A percentile compares a stretch with the other conserved stretches of the same genome.
Conservation (phyloP, 192 early-diverging fungal genomes). For the Podila verticillata region DNA sequence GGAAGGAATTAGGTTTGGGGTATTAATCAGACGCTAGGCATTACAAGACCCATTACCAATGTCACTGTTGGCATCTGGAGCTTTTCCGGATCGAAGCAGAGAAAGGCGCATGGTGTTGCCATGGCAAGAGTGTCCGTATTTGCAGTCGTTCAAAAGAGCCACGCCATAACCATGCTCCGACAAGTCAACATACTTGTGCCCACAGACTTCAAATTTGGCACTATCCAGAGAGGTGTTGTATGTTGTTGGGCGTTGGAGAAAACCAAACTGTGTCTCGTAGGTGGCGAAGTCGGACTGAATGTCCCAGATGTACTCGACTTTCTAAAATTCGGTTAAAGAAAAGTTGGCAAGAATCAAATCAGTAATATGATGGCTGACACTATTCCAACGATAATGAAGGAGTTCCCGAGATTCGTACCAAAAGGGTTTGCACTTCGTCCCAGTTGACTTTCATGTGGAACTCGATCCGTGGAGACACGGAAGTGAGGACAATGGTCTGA, state of each 20-base stretch:
- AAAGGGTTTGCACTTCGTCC: slow-evolving; percentile 79
- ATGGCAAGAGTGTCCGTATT: slow-evolving; percentile 92
- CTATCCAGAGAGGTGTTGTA: slow-evolving; percentile 94
- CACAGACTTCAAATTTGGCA: slow-evolving; percentile 96
- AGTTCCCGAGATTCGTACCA: too few species aligned
- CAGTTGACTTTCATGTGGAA: slow-evolving; percentile 93
- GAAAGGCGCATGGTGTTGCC: slow-evolving; percentile 85
- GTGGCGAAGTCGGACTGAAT: slow-evolving; percentile 82
- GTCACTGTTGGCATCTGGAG: slow-evolving; percentile 73
- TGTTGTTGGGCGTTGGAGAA: slow-evolving; percentile 92
- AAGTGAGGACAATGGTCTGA: slow-evolving; percentile 83
- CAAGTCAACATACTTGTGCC: slow-evolving; percentile 96
- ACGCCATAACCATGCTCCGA: slow-evolving; percentile 96
- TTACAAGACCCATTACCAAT: slow-evolving; percentile 54
- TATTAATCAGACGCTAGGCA: not conserved
- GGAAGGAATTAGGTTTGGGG: slow-evolving; percentile 1
- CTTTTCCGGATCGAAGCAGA: slow-evolving; percentile 90
- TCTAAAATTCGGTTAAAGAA: too few species aligned
- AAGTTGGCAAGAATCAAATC: too few species aligned
- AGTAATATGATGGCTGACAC: not conserved
- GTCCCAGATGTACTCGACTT: slow-evolving; percentile 93
- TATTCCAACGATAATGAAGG: too few species aligned
- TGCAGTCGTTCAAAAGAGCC: slow-evolving; percentile 94
- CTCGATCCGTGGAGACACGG: slow-evolving; percentile 77
- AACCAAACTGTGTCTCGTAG: slow-evolving; percentile 96